A percentile compares a stretch with the other conserved stretches of the same genome.
phyloP scores from a whole-genome alignment of 2,329 filamentous ascomycete species.

The Blumeria hordei region DNA sequence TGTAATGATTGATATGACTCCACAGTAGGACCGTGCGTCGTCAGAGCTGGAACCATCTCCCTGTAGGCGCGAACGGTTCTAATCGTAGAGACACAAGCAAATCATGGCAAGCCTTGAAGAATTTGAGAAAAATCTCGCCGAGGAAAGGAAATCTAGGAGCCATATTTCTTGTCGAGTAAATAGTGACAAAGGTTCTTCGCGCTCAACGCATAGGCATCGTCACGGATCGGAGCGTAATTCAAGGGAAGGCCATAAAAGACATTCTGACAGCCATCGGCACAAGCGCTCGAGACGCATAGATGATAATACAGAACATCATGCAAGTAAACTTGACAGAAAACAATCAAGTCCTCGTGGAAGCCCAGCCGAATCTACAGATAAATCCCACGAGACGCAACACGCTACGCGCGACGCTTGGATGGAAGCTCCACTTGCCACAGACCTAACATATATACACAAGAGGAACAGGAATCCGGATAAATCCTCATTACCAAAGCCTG shows the following conservation, averaged over 20 bases:
- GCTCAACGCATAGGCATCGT: conserved; percentile 15
- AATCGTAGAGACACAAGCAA: background rate
- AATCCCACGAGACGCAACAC: conserved; percentile 4
- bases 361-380: conserved; percentile 25
- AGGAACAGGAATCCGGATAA: conserved; percentile 29
- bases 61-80: no score
- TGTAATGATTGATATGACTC: no score
- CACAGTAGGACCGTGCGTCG: no score
- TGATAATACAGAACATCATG: conserved; percentile 16
- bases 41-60: no score
- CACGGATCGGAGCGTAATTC: conserved; percentile 13
- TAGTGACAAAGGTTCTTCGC: conserved; percentile 19
- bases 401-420: conserved; percentile 72
- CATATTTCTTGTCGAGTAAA: conserved; percentile 21
- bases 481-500: conserved; percentile 19
- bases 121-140: conserved; percentile 54
- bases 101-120: conserved; percentile 36
- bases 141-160: conserved; percentile 32
- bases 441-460: conserved; percentile 60
- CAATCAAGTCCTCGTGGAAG: conserved; percentile 25
- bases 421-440: conserved; percentile 60
- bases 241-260: background rate
- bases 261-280: conserved; percentile 10
- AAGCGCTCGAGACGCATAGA: conserved; percentile 30
- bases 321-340: conserved; percentile 18